phyloP scores from a whole-genome alignment of 176 grass and related monocot species.

The Cenchrus purpureus region DNA sequence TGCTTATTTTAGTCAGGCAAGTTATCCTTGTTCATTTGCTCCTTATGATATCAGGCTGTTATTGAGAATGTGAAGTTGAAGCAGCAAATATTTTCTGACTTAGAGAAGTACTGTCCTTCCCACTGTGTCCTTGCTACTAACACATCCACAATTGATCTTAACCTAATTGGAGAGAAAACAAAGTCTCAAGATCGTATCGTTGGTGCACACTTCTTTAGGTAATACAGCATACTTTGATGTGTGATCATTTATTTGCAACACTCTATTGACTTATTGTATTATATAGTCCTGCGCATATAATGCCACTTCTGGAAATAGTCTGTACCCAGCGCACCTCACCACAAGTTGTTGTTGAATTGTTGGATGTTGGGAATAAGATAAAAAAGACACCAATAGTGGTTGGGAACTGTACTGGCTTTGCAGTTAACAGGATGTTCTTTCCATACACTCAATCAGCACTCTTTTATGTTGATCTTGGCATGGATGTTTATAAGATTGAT shows the following conservation, averaged over 20 bases:
- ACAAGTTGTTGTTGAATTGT: slow-evolving; percentile 82
- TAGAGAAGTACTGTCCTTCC: slow-evolving; percentile 79
- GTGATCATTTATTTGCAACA: not conserved
- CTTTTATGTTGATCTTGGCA: slow-evolving; percentile 76
- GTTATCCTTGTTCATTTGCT: slow-evolving; percentile 26
- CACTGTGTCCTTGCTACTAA: slow-evolving; percentile 93
- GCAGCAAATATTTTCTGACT: slow-evolving; percentile 88
- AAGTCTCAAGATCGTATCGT: slow-evolving; percentile 78
- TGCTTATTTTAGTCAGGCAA: not conserved
- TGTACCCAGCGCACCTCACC: slow-evolving; percentile 71
- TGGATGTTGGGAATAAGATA: slow-evolving; percentile 89
- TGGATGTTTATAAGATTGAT: slow-evolving; percentile 94
- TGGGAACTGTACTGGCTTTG: slow-evolving; percentile 85
- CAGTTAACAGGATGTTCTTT: slow-evolving; percentile 99
- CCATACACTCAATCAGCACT: slow-evolving; percentile 87
- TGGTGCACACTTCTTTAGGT: slow-evolving; percentile 98
- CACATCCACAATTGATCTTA: slow-evolving; percentile 95
- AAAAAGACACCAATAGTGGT: slow-evolving; percentile 92
- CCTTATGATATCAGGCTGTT: slow-evolving; percentile 62
- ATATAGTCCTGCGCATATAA: slow-evolving; percentile 82
- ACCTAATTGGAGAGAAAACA: slow-evolving; percentile 88
- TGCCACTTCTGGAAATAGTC: slow-evolving; percentile 96
- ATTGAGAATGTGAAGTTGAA: slow-evolving; percentile 90
- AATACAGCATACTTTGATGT: slow-evolving; percentile 32
- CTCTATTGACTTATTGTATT: slow-evolving; percentile 38